These are phyloP conservation scores for Epichloe glyceriae DNA, from an alignment of 2,329 filamentous ascomycete species.

Conservation along the genomic window DNA sequence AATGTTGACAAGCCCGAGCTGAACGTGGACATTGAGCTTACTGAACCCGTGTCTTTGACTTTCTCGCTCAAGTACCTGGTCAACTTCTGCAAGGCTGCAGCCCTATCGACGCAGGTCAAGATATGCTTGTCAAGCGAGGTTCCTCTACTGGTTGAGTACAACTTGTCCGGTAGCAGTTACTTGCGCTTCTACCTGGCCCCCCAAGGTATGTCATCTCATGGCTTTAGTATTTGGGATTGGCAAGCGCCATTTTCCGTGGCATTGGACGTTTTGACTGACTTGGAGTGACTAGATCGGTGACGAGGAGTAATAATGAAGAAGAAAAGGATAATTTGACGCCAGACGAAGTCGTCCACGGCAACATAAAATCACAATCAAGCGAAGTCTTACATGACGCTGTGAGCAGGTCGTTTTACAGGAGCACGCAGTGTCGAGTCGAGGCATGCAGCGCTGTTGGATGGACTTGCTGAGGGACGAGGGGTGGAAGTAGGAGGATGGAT, in stretches of 20 bases:
- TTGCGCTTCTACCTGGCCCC: conserved; percentile 92
- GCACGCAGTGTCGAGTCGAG: conserved; percentile 1
- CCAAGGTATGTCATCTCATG: conserved; percentile 56
- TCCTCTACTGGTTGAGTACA: conserved; percentile 89
- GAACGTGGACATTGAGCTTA: conserved; percentile 80
- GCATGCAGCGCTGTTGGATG: background rate
- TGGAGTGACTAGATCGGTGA: conserved; percentile 21
- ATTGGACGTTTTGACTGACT: background rate
- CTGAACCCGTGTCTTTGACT: conserved; percentile 83
- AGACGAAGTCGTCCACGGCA: conserved; percentile 1
- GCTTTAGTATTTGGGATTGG: background rate
- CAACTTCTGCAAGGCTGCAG: conserved; percentile 98
- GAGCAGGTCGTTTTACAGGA: background rate
- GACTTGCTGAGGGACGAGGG: background rate
- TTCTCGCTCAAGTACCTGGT: conserved; percentile 99
- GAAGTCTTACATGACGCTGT: conserved; percentile 7
- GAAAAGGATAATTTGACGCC: background rate
- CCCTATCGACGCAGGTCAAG: conserved; percentile 69
- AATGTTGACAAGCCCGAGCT: conserved; percentile 80
- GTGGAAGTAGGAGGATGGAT: background rate
- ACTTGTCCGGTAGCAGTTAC: conserved; percentile 67
- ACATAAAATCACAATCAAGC: conserved; percentile 4
- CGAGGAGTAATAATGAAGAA: conserved; percentile 19
- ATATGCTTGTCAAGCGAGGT: conserved; percentile 94
- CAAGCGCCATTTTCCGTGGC: background rate